Conservation (phyloP, 2,329 filamentous ascomycete genomes). For the Graphilbum fragrans region DNA sequence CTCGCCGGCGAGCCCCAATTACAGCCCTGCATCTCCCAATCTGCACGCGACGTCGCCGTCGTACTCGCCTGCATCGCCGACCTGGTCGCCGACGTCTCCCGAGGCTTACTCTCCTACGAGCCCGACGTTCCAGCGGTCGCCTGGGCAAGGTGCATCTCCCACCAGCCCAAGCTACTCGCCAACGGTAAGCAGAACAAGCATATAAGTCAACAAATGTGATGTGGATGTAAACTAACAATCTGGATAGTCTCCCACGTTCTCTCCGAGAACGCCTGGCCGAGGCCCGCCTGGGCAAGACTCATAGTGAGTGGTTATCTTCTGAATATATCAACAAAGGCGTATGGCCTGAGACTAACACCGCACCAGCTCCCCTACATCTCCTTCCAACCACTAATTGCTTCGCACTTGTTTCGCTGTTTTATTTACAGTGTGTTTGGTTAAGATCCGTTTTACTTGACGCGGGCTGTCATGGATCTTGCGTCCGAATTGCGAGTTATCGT, state of each 20-base stretch:
- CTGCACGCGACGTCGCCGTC: constrained; percentile 43
- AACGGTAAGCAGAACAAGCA: constrained; percentile 30
- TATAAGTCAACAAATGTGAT: too few relatives aligned
- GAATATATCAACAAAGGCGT: neutral
- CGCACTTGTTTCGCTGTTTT: too few relatives aligned
- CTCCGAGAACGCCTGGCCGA: constrained; percentile 30
- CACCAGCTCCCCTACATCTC: constrained; percentile 24
- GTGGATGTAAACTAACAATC: neutral
- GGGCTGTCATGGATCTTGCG: constrained; percentile 7
- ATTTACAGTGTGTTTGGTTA: constrained; percentile 2
- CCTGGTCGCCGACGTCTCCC: constrained; percentile 65
- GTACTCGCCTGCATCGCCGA: constrained; percentile 61
- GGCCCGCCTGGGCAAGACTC: constrained; percentile 21
- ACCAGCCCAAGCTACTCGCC: constrained; percentile 63
- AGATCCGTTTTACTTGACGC: constrained; percentile 9
- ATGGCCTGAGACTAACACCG: constrained; percentile 4
- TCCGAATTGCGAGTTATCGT: too few relatives aligned
- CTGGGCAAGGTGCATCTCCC: constrained; percentile 44
- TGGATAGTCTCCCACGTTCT: constrained; percentile 32
- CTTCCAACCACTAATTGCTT: constrained; percentile 23
- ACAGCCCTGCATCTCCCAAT: constrained; percentile 56
- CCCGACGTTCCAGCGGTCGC: constrained; percentile 44
- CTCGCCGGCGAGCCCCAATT: constrained; percentile 58
- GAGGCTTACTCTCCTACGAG: constrained; percentile 52
- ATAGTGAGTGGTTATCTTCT: constrained; percentile 21